A percentile compares a stretch with the other conserved stretches of the same genome.
Evolutionary conservation across 1,284 basidiomycete species (phyloP).

Genomic region (Takashimella koratensis): DNA sequence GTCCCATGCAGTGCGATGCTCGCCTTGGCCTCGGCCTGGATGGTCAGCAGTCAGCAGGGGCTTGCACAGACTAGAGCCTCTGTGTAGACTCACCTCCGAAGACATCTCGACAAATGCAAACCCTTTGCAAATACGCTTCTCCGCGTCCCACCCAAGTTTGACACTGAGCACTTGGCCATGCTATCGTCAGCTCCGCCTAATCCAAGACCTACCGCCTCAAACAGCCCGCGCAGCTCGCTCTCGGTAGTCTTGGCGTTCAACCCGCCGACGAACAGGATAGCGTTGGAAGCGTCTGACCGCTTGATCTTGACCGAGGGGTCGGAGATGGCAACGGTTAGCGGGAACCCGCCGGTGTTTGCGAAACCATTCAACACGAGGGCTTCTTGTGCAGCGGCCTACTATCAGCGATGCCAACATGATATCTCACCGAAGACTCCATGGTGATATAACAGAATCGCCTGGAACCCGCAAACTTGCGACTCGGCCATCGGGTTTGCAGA

Average conservation of each 20-base stretch:
- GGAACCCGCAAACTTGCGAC: constrained; percentile 87
- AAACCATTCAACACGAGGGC: constrained; percentile 73
- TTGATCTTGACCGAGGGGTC: constrained; percentile 85
- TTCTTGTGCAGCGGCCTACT: constrained; percentile 66
- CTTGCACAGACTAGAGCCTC: not conserved
- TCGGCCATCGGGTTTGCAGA: constrained; percentile 96
- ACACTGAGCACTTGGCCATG: constrained; percentile 78
- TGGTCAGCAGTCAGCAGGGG: constrained; percentile 1
- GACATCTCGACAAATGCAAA: constrained; percentile 93
- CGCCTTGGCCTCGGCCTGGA: constrained; percentile 64
- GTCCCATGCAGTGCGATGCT: constrained; percentile 76
- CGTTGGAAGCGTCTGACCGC: constrained; percentile 78
- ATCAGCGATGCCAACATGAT: constrained; percentile 1
- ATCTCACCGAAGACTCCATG: constrained; percentile 71
- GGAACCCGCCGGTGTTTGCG: constrained; percentile 62
- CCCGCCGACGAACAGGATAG: constrained; percentile 81
- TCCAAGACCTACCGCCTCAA: constrained; percentile 69
- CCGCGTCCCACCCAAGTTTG: constrained; percentile 68
- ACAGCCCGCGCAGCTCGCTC: constrained; percentile 65
- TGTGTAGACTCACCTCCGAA: constrained; percentile 58
- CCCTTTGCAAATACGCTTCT: constrained; percentile 66
- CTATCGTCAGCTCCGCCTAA: constrained; percentile 48
- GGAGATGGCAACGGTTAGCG: constrained; percentile 78
- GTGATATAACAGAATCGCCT: constrained; percentile 95
- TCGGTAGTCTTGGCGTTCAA: constrained; percentile 63